These are phyloP conservation scores for Hyaloperonospora brassicae DNA, from an alignment of 352 stramenopile genomes.

Conservation along the genomic window DNA sequence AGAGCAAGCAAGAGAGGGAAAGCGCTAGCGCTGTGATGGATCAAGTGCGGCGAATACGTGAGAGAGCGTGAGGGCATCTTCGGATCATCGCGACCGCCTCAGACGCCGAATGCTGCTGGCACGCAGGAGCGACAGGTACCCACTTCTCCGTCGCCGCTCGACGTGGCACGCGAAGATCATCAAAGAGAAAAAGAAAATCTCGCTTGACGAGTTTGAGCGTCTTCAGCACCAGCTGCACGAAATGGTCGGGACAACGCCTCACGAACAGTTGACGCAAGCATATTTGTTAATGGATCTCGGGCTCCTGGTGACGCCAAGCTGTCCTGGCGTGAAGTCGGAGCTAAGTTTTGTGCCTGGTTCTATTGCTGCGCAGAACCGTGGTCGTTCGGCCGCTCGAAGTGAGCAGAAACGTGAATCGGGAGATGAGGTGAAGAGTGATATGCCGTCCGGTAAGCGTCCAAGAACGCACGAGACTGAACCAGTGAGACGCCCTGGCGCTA, in stretches of 20 bases:
- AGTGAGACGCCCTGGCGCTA: conserved; percentile 30
- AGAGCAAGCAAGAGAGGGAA: too few relatives aligned
- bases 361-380: conserved; percentile 22
- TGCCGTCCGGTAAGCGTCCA: conserved; percentile 42
- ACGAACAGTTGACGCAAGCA: conserved; percentile 48
- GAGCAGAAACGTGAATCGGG: conserved; percentile 17
- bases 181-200: conserved; percentile 74
- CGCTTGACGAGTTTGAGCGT: conserved; percentile 64
- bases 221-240: conserved; percentile 53
- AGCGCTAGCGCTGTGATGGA: too few relatives aligned
- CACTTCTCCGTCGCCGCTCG: too few relatives aligned
- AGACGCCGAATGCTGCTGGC: too few relatives aligned
- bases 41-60: too few relatives aligned
- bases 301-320: too few relatives aligned
- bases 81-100: too few relatives aligned
- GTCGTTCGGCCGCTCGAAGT: conserved; percentile 14
- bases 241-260: conserved; percentile 52
- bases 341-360: conserved; percentile 40
- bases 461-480: conserved; percentile 32
- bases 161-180: conserved; percentile 46
- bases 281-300: conserved; percentile 32
- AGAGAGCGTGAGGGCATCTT: too few relatives aligned
- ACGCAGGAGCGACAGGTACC: too few relatives aligned
- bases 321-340: too few relatives aligned
- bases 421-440: conserved; percentile 13